Evolutionary conservation across 495 filamentous ascomycete genomes (phyloP), one percentile per base, ranked within the genome.

Genomic region (Penicillium fimorum): DNA sequence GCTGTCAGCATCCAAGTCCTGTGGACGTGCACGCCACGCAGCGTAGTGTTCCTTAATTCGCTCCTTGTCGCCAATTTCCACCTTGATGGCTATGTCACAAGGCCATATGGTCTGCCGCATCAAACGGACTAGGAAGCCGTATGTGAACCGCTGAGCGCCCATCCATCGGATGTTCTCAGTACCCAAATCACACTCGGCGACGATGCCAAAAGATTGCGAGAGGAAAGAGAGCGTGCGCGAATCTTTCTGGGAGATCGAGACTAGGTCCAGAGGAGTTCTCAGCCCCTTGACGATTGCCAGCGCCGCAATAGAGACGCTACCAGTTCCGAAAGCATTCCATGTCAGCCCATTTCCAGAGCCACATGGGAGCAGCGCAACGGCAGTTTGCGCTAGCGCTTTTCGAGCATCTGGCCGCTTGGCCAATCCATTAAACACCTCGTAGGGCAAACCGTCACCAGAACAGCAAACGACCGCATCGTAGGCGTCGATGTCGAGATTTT

Each of bases 381-480:
- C 91, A n/a, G 96, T 69, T 61, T 87, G 88, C 5, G 75, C 73
- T 58, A 98, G 69, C 0, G 92, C 94, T 46, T 80, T 82, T 44
- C 80, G 74, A 24, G 90, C 91, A 71, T 97, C 87, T 7, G 75
- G 60, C 44, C 89, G 86, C 68, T 86, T 87, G 15, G 79, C 91
- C 22, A 98, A 67, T 8, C 94, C 94, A 66, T 98, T 97, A 78
- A 96, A 96, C 12, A 96, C 89, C 71, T 98, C 93, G 64, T 96
- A 87, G 0, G 91, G 89, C 17, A 96, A 68, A 11, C 94, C 94
- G 61, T 98, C 94, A 2, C 94, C 94, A 9, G 93, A 97, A 64
- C 92, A 96, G 58, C 89, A 88, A 12, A 94, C 83, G 7, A 96
- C 81, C 5, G 90, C 84, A 73, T 98, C 94, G 64, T 83, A 95